These are phyloP conservation scores for Trichoderma sp. DNA, from an alignment of 2,329 filamentous ascomycete genomes.

Conservation along the genomic window DNA sequence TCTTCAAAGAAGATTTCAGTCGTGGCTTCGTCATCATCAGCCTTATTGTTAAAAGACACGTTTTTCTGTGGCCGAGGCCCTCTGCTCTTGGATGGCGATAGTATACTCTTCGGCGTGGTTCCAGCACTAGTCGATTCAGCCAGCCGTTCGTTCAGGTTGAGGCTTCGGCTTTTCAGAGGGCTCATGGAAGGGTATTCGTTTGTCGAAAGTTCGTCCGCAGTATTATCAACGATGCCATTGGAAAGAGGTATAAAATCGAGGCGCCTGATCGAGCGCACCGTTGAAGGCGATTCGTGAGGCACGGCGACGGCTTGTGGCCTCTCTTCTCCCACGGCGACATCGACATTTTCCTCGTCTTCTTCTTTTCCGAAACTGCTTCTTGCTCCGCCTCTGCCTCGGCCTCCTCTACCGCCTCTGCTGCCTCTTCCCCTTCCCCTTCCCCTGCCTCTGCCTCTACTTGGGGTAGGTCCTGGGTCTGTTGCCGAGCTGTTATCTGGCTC, in stretches of 20 bases:
- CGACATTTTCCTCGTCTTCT: neutral
- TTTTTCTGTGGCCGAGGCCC: conserved; percentile 50
- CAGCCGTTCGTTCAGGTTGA: conserved; percentile 21
- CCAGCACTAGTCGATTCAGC: conserved; percentile 24
- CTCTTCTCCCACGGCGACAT: conserved; percentile 24
- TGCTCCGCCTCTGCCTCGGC: conserved; percentile 2
- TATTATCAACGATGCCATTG: conserved; percentile 22
- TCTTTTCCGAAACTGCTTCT: conserved; percentile 29
- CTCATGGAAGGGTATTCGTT: conserved; percentile 6
- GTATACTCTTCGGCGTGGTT: conserved; percentile 54
- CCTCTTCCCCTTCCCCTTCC: conserved; percentile 10
- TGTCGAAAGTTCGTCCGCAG: conserved; percentile 22
- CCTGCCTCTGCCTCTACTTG: conserved; percentile 8
- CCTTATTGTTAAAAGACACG: conserved; percentile 50
- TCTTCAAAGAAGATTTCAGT: conserved; percentile 53
- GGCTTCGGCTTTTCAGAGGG: conserved; percentile 19
- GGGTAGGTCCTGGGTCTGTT: neutral
- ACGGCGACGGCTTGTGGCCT: neutral
- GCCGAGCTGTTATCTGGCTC: neutral
- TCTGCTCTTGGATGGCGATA: conserved; percentile 55
- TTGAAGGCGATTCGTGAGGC: conserved; percentile 25
- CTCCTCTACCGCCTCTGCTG: conserved; percentile 17
- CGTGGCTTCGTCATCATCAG: conserved; percentile 42
- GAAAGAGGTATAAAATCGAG: conserved; percentile 4
- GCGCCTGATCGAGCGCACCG: conserved; percentile 20